A percentile compares a stretch with the other conserved stretches of the same genome.
These are phyloP conservation scores for Hypoxylon sp. DNA, from an alignment of 2,329 filamentous ascomycete species.

Conservation along the genomic window DNA sequence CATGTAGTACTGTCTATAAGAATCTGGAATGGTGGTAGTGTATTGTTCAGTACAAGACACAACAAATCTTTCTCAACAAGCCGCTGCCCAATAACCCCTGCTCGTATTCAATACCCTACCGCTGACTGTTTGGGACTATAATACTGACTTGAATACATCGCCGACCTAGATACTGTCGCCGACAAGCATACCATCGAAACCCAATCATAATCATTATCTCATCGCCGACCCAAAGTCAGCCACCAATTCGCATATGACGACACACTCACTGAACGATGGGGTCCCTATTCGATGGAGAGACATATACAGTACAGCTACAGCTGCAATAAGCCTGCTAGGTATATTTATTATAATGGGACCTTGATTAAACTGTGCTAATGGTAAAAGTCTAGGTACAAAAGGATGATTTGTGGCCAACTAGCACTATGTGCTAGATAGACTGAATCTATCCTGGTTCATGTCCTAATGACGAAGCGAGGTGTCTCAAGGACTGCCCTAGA, in stretches of 20 bases:
- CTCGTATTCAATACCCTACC: background rate
- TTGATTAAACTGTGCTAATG: conserved; percentile 15
- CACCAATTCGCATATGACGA: background rate
- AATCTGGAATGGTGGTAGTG: background rate
- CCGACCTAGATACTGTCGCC: background rate
- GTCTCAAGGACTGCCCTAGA: background rate
- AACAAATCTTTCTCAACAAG: background rate
- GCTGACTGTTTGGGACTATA: background rate
- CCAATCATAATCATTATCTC: background rate
- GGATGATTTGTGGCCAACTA: conserved; percentile 39
- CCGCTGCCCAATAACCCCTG: background rate
- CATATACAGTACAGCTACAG: background rate
- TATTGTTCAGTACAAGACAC: background rate
- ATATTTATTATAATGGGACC: background rate
- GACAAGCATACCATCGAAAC: background rate
- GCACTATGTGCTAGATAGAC: conserved; percentile 46
- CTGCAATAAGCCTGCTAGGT: background rate
- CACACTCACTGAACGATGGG: background rate
- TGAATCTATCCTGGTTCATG: conserved; percentile 49
- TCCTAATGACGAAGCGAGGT: conserved; percentile 32
- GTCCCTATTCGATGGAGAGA: background rate
- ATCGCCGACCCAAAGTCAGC: background rate
- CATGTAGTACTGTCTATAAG: background rate
- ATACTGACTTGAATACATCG: background rate
- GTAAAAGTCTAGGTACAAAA: conserved; percentile 45